Evolutionary conservation across 2,329 filamentous ascomycete genomes (phyloP).

Genomic region (Penicillium sp.): DNA sequence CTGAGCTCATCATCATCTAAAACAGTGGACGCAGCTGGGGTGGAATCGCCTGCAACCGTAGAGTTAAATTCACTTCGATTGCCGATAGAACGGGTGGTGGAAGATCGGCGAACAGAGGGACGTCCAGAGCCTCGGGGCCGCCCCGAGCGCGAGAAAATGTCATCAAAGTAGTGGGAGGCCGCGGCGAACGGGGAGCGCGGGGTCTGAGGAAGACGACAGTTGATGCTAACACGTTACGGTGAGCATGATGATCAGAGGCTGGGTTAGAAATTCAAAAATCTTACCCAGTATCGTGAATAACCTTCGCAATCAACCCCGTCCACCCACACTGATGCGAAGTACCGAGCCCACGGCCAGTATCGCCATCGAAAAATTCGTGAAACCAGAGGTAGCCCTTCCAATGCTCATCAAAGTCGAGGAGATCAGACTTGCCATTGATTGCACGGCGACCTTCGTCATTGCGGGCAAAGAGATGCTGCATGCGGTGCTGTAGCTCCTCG

Average conservation of each 20-base stretch:
- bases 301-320: constrained; percentile 91
- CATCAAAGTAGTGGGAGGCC: constrained; percentile 93
- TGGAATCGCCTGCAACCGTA: constrained; percentile 36
- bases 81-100: constrained; percentile 78
- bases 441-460: constrained; percentile 82
- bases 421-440: constrained; percentile 79
- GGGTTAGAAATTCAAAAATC: constrained; percentile 30
- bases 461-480: constrained; percentile 86
- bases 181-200: constrained; percentile 80
- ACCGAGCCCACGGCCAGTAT: constrained; percentile 81
- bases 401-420: constrained; percentile 84
- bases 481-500: constrained; percentile 88
- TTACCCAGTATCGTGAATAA: constrained; percentile 97
- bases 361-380: constrained; percentile 95
- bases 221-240: constrained; percentile 57
- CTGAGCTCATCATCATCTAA: constrained; percentile 36
- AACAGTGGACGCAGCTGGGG: constrained; percentile 30
- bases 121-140: constrained; percentile 46
- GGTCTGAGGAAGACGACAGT: constrained; percentile 87
- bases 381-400: constrained; percentile 97
- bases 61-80: constrained; percentile 73
- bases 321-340: constrained; percentile 94
- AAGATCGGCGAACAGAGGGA: constrained; percentile 68
- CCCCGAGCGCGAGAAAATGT: constrained; percentile 65
- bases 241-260: constrained; percentile 41